These are phyloP conservation scores for Carpinus fangiana DNA, from an alignment of 306 rosid genomes.

Conservation along the genomic window DNA sequence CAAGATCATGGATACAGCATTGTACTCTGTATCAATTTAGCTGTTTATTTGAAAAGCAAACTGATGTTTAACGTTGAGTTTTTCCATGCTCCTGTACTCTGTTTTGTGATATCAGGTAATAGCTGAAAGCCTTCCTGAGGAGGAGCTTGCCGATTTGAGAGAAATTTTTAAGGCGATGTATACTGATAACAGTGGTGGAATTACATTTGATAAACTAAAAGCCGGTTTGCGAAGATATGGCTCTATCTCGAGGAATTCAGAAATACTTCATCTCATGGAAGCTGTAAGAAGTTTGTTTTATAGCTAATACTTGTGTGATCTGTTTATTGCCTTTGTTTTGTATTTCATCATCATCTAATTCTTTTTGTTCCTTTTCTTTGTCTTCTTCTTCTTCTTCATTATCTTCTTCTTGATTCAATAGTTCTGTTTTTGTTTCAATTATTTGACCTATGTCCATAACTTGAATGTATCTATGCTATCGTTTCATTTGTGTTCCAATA, in stretches of 20 bases:
- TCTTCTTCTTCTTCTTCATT: no score
- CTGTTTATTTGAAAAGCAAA: no score
- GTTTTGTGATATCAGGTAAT: conserved; percentile 58
- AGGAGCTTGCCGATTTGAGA: conserved; percentile 94
- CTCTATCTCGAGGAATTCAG: conserved; percentile 81
- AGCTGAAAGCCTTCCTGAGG: conserved; percentile 95
- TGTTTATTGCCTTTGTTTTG: neutral
- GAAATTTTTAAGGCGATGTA: conserved; percentile 93
- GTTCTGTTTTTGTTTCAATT: neutral
- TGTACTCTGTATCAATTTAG: neutral
- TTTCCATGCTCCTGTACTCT: conserved; percentile 5
- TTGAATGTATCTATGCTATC: neutral
- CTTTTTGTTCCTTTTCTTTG: neutral
- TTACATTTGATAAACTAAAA: conserved; percentile 94
- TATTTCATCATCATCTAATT: no score
- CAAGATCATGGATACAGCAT: conserved; percentile 50
- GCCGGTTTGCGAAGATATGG: conserved; percentile 96
- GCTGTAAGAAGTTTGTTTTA: conserved; percentile 58
- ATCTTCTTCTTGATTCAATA: neutral
- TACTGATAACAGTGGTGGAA: conserved; percentile 91
- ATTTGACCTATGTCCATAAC: neutral
- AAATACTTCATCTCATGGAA: conserved; percentile 94
- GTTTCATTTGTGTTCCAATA: neutral
- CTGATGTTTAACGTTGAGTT: conserved; percentile 13
- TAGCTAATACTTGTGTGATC: neutral